phyloP scores from a whole-genome alignment of 2,329 filamentous ascomycete genomes.

The Venturia carpophila region DNA sequence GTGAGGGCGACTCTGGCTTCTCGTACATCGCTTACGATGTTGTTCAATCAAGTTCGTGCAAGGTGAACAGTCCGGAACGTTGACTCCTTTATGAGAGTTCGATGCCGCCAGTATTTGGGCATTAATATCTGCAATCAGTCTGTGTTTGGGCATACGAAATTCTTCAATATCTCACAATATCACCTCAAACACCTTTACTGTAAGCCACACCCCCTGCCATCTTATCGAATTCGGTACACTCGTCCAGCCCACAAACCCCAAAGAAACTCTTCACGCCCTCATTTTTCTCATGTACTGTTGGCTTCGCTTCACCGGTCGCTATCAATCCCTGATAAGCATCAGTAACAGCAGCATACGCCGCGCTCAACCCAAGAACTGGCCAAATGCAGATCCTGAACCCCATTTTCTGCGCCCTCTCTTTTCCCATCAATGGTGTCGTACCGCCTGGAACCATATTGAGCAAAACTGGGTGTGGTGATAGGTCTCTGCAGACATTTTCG shows the following conservation, averaged over 20 bases:
- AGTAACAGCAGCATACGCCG: conserved; percentile 8
- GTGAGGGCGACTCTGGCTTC: no score
- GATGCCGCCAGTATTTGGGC: no score
- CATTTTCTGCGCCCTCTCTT: conserved; percentile 45
- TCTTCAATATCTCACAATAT: no score
- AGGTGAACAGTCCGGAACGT: no score
- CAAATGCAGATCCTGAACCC: conserved; percentile 55
- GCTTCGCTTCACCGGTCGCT: conserved; percentile 33
- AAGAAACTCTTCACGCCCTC: conserved; percentile 44
- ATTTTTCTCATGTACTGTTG: conserved; percentile 30
- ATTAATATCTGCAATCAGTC: no score
- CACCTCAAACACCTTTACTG: conserved; percentile 8
- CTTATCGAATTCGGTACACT: conserved; percentile 44
- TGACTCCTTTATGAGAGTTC: no score
- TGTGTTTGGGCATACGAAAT: no score
- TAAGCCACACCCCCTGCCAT: conserved; percentile 34
- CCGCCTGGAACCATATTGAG: conserved; percentile 53
- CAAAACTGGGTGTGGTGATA: conserved; percentile 45
- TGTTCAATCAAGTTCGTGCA: no score
- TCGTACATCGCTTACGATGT: no score
- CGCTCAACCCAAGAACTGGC: conserved; percentile 32
- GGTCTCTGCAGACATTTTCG: conserved; percentile 36
- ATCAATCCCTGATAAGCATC: conserved; percentile 34
- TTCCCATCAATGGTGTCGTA: conserved; percentile 46
- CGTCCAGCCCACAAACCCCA: conserved; percentile 45